Evolutionary conservation across 148 eudicot genomes (phyloP), one percentile per base, ranked within the genome.

Genomic region (Simmondsia chinensis): DNA sequence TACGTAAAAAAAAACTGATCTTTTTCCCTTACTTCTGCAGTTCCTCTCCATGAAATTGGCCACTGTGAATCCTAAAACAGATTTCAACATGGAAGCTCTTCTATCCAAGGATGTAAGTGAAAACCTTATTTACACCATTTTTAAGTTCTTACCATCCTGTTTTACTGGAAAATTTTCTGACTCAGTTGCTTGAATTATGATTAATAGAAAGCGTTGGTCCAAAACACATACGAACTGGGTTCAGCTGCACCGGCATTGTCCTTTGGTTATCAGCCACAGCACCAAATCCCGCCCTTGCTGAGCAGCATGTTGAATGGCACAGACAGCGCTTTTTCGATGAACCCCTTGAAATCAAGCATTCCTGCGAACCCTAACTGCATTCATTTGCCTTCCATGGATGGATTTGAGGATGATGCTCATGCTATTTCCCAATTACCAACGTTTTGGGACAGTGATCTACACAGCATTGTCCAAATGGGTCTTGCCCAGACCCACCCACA

Each of bases 31-130:
- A n/a, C 39, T 48, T 14, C 5, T 68, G 54, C 57, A 87, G 96
- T 83, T 87, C 33, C 72, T 87, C 11, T 87, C 96, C 0, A 83
- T 87, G 96, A 87, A 87, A 68, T 45, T 87, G 45, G 56, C 96
- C 16, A 75, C 94, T 33, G 69, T 80, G 17, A 76, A 83, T 73
- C 83, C 96, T 3, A 67, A 73, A 49, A 58, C 64, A 78, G 89
- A 83, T 4, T 68, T 74, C 30, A 72, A 77, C 64, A 51, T 70
- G 60, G 96, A 87, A 53, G 60, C 82, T 60, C 72, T 83, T 59
- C 52, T 79, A 7, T 73, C 91, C 9, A 87, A 87, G 54, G 96
- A 87, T 58, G 96, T 87, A 80, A 79, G 94, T 45, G 33, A n/a
- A n/a, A n/a, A n/a, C n/a, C n/a, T 20, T 27, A 38, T 15, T 20